Evolutionary conservation across 1,139 yeast species (phyloP), one percentile per base, ranked within the genome.

Genomic region (Ogataea hybrid): DNA sequence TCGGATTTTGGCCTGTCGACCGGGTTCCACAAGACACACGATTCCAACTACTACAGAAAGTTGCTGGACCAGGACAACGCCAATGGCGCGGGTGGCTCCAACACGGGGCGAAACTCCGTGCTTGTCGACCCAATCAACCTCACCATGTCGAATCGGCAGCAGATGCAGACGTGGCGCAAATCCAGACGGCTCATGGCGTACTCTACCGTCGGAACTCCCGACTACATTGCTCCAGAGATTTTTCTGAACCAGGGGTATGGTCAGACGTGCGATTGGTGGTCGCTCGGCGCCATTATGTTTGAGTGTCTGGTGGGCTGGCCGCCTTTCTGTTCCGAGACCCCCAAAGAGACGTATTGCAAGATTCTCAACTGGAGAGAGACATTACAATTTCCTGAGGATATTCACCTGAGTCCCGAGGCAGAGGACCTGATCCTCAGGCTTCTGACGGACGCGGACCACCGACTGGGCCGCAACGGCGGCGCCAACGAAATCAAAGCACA

Each of bases 181-280:
- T 86, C 96, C 15, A 76, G 99, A 58, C 77, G 98, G 54, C 67
- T 92, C 43, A 94, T 94, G 98, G 98, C 98, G 0, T 92, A 92
- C 62, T 89, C 97, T 5, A 92, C 98, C 0, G 99, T 92, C 23
- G 99, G 99, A 42, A 92, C 99, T 0, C 99, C 99, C 0, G 99
- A 92, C 64, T 92, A 92, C 64, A 94, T 92, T 65, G 98, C 98
- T 0, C 99, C 99, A 0, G 99, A 92, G 63, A 92, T 94, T 51
- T 94, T 92, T 58, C 73, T 90, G 40, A 95, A 92, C 59, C 96
- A 92, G 69, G 99, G 99, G 3, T 94, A 92, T 64, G 97, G 98
- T 14, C 97, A 90, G 67, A 97, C 92, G 63, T 94, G 99, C 68
- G 99, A 92, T 64, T 92, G 99, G 99, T 92, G 98, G 98, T 88